Evolutionary conservation across 768 basidiomycete genomes (phyloP), one percentile per base, ranked within the genome.

Genomic region (Dentipellis sp.): DNA sequence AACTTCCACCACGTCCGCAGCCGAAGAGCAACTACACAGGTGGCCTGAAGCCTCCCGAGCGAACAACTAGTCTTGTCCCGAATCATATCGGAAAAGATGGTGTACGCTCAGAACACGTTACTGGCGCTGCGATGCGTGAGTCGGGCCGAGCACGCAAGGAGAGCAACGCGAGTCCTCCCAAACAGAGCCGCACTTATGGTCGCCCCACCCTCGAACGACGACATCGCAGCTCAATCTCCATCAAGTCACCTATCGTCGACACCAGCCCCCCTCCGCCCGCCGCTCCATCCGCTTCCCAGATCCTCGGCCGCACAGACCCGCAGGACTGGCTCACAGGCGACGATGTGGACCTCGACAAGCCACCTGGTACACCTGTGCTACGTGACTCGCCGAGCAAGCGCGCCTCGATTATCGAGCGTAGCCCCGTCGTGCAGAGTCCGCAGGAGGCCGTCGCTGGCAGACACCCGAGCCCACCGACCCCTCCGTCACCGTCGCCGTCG

Each of bases 251-350:
- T 29, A 3, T 12, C 52, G 34, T 47, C 11, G 23, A 46, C 16
- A 37, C 10, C 34, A 29, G 29, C 29, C 37, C 38, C 10, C 54
- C 46, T 16, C 35, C 64, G 11, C 46, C 53, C 4, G 56, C 58
- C 0, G 60, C 64, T 8, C 51, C 66, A 3, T 61, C 62, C n/a
- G 67, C 67, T 3, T 62, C 66, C 10, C 63, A 67, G 35, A 56
- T 57, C n/a, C 57, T 56, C 19, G 63, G 62, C 36, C 70, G 62
- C 62, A 53, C 63, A 2, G 70, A 66, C 65, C 73, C 69, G 49
- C 74, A 71, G 60, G 88, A 91, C 64, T 89, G 89, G 88, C 70
- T 92, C 36, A 89, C 90, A 16, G 89, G 89, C 9, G 78, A 79
- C 54, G 79, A 82, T 55, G 74, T 78, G 46, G 70, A 75, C 42